Percentiles rank a stretch among this genome's conserved stretches.
These are phyloP conservation scores for Biscogniauxia marginata DNA, from an alignment of 2,329 filamentous ascomycete species.

Conservation along the genomic window DNA sequence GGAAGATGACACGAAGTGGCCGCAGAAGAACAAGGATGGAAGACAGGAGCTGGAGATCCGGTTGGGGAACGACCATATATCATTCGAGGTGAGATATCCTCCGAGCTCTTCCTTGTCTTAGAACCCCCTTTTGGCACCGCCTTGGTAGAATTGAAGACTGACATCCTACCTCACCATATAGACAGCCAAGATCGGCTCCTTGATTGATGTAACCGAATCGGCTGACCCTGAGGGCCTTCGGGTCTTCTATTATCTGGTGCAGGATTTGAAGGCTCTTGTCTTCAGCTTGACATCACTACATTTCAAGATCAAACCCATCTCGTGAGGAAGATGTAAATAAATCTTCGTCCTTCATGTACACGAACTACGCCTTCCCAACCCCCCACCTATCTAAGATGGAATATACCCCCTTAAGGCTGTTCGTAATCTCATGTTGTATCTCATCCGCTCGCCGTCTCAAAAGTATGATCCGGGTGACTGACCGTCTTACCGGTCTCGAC, in stretches of 20 bases:
- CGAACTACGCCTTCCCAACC: slow-evolving; percentile 20
- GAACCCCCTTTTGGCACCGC: too few relatives aligned
- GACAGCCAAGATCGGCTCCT: slow-evolving; percentile 97
- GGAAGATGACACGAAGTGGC: slow-evolving; percentile 98
- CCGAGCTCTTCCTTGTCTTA: too few relatives aligned
- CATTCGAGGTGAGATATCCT: slow-evolving; percentile 81
- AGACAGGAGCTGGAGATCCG: slow-evolving; percentile 95
- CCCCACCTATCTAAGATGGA: slow-evolving; percentile 8
- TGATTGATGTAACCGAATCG: slow-evolving; percentile 95
- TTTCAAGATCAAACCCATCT: slow-evolving; percentile 91
- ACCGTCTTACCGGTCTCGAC: too few relatives aligned
- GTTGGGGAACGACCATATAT: slow-evolving; percentile 92
- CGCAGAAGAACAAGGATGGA: slow-evolving; percentile 98
- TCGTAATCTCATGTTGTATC: too few relatives aligned
- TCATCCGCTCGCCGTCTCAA: too few relatives aligned
- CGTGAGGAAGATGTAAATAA: slow-evolving; percentile 14
- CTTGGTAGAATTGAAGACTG: too few relatives aligned
- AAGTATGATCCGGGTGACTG: too few relatives aligned
- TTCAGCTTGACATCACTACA: slow-evolving; percentile 96
- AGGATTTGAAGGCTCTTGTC: slow-evolving; percentile 93
- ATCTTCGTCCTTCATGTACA: slow-evolving; percentile 18
- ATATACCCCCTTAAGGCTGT: slow-evolving; percentile 27
- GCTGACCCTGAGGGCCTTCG: slow-evolving; percentile 92
- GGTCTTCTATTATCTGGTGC: slow-evolving; percentile 98
- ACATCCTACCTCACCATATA: slow-evolving; percentile 36